Evolutionary conservation across 257 asterid species (phyloP).

Genomic region (Scutellaria barbata): DNA sequence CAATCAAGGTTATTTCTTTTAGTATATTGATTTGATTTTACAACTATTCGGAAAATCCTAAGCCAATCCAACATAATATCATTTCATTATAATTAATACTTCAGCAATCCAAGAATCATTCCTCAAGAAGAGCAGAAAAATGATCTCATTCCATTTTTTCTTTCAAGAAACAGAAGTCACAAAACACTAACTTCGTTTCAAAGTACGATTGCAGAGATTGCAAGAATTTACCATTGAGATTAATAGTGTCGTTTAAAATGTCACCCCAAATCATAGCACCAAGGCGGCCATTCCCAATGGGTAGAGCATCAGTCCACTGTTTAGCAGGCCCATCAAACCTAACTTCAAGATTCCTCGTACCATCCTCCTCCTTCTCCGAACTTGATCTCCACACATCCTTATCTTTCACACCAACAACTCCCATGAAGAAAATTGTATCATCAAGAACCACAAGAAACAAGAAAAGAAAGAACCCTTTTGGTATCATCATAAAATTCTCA

Average conservation of each 20-base stretch:
- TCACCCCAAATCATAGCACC: conserved; percentile 94
- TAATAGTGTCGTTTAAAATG: conserved; percentile 60
- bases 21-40: neutral
- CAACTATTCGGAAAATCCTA: too few species aligned
- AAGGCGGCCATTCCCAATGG: conserved; percentile 82
- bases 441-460: conserved; percentile 25
- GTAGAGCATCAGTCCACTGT: conserved; percentile 90
- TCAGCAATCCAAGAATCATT: too few species aligned
- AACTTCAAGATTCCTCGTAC: conserved; percentile 55
- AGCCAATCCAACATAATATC: too few species aligned
- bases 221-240: conserved; percentile 71
- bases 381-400: conserved; percentile 65
- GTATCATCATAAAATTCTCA: conserved; percentile 18
- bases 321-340: conserved; percentile 58
- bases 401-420: conserved; percentile 43
- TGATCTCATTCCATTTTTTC: too few species aligned
- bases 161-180: too few species aligned
- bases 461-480: conserved; percentile 26
- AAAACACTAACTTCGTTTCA: too few species aligned
- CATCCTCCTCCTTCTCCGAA: conserved; percentile 29
- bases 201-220: neutral
- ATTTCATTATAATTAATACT: too few species aligned
- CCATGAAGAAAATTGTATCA: conserved; percentile 27
- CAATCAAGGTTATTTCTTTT: neutral
- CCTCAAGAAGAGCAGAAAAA: too few species aligned